Evolutionary conservation across 2,329 filamentous ascomycete species (phyloP), one percentile per base, ranked within the genome.

Genomic region (Diaporthe ilicicola): DNA sequence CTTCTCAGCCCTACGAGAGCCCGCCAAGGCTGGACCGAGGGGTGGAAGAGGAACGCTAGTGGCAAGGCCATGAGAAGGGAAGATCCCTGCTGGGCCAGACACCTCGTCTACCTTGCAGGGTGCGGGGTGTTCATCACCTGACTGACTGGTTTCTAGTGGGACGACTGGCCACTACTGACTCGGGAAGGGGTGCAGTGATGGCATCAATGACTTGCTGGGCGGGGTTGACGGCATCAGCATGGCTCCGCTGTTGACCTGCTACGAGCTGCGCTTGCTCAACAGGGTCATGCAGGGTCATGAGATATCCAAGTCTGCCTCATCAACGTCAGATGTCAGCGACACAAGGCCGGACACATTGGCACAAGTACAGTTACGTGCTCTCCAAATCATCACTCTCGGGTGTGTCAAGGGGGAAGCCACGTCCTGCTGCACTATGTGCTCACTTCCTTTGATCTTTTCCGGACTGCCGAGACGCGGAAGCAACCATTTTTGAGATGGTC

Each of bases 1-100:
- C 59, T 50, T 50, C 59, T 50, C 59, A 64, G 59, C 59, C 59
- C 59, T 64, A 64, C 44, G 59, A 64, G 7, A 50, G 34, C 59
- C 59, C 59, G 59, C 59, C 59, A 64, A 50, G 59, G 59, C 44
- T 64, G 44, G 59, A 37, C 42, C 37, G 42, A 50, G 59, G 59
- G 59, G 59, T 24, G 29, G 34, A 22, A n/a, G 27, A 50, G 44
- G n/a, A 22, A 50, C 59, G 29, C 59, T 64, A 64, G 44, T 42
- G 29, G 50, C 32, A 32, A 13, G 29, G 12, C 5, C 22, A 9
- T 37, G 27, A 62, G 29, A 19, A 50, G 27, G 59, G 59, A 64
- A 48, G 12, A 64, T 64, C 59, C 59, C 59, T 64, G 59, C 44
- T 64, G 44, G 10, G 19, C n/a, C 7, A 27, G 29, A 50, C 44